These are phyloP conservation scores for Solanum megistacrolobum DNA, from an alignment of 257 asterid genomes.

Conservation along the genomic window DNA sequence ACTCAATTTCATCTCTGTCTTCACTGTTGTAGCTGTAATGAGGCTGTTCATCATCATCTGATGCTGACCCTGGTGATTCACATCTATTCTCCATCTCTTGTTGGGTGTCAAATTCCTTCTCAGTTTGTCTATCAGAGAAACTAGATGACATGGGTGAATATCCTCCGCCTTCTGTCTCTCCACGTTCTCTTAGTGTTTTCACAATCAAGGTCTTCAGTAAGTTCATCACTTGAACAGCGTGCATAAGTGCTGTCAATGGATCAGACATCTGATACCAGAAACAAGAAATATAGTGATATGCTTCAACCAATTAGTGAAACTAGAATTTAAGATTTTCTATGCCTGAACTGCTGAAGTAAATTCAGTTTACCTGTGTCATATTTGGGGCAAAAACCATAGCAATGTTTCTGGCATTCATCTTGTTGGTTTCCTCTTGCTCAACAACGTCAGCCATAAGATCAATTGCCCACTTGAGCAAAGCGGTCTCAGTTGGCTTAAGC, in stretches of 20 bases:
- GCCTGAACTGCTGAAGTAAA: neutral
- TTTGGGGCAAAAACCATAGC: constrained; percentile 98
- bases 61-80: constrained; percentile 42
- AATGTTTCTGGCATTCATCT: constrained; percentile 88
- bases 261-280: constrained; percentile 73
- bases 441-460: constrained; percentile 98
- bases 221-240: constrained; percentile 98
- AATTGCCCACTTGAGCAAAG: constrained; percentile 84
- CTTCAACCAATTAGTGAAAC: neutral
- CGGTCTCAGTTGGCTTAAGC: constrained; percentile 65
- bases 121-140: constrained; percentile 33
- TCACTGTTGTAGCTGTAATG: constrained; percentile 31
- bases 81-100: constrained; percentile 66
- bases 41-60: constrained; percentile 31
- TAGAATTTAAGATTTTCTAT: neutral
- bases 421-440: constrained; percentile 79
- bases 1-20: constrained; percentile 51
- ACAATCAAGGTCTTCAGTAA: constrained; percentile 73
- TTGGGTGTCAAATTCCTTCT: constrained; percentile 44
- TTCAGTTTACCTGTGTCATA: constrained; percentile 70
- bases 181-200: constrained; percentile 66
- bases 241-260: constrained; percentile 96
- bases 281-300: neutral
- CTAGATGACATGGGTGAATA: constrained; percentile 54
- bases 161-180: constrained; percentile 38